These are phyloP conservation scores for Plectranthus barbatus DNA, from an alignment of 257 asterid species.

Conservation along the genomic window DNA sequence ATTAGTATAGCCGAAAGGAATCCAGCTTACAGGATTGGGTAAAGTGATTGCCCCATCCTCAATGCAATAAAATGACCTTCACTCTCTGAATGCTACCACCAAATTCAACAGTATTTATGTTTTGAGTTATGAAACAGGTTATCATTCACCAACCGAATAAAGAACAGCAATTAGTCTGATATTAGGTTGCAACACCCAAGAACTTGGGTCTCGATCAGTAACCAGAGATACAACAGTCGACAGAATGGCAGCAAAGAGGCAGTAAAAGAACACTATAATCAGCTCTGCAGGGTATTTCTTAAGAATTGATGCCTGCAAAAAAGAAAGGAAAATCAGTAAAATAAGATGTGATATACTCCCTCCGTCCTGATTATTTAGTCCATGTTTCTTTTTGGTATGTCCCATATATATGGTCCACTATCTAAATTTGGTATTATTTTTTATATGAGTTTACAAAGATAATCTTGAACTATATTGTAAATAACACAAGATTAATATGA, in stretches of 20 bases:
- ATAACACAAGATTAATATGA: too few relatives aligned
- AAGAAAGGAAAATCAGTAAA: neutral
- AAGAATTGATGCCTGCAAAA: constrained; percentile 69
- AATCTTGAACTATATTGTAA: too few relatives aligned
- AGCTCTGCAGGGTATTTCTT: constrained; percentile 68
- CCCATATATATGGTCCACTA: too few relatives aligned
- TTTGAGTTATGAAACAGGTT: neutral
- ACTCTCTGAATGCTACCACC: neutral
- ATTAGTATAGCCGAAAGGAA: neutral
- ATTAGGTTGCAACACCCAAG: constrained; percentile 69
- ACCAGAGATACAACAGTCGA: constrained; percentile 50
- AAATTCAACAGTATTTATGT: neutral
- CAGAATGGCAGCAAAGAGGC: constrained; percentile 75
- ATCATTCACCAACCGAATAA: constrained; percentile 60
- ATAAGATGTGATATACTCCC: too few relatives aligned
- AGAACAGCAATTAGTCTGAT: constrained; percentile 59
- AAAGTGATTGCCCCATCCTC: neutral
- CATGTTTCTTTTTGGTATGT: too few relatives aligned
- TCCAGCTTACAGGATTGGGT: neutral
- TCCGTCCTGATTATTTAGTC: too few relatives aligned
- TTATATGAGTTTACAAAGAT: too few relatives aligned
- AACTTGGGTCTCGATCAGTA: constrained; percentile 45
- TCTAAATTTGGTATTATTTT: too few relatives aligned
- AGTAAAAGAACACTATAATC: constrained; percentile 80
- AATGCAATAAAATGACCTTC: neutral